Evolutionary conservation across 805 yeast genomes (phyloP).

Genomic region (Metschnikowia picachoensis): DNA sequence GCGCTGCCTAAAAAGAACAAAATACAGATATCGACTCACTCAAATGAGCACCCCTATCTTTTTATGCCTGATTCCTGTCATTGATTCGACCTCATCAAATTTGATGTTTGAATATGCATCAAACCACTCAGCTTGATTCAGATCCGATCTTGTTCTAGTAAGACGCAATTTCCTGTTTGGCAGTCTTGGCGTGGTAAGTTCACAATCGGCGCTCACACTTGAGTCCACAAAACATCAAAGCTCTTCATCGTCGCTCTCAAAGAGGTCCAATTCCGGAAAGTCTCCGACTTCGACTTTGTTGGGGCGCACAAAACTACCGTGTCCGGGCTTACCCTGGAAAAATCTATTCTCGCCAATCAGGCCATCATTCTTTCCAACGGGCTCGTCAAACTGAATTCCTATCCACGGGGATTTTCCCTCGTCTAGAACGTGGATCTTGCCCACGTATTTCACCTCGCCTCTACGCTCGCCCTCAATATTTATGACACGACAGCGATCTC

Average conservation of each 20-base stretch:
- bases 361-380: conserved; percentile 86
- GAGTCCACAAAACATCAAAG: background rate
- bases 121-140: too few relatives aligned
- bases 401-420: conserved; percentile 57
- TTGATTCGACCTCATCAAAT: too few relatives aligned
- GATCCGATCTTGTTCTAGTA: too few relatives aligned
- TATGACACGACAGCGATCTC: conserved; percentile 52
- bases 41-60: too few relatives aligned
- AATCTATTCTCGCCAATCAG: conserved; percentile 55
- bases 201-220: too few relatives aligned
- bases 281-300: conserved; percentile 65
- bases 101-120: too few relatives aligned
- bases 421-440: conserved; percentile 60
- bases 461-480: conserved; percentile 49
- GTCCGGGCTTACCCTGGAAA: conserved; percentile 52
- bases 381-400: conserved; percentile 82
- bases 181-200: too few relatives aligned
- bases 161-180: too few relatives aligned
- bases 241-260: conserved; percentile 39
- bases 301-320: conserved; percentile 82
- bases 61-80: too few relatives aligned
- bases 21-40: too few relatives aligned
- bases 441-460: conserved; percentile 71
- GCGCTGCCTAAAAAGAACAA: too few relatives aligned
- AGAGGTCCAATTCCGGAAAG: conserved; percentile 46